A percentile compares a stretch with the other conserved stretches of the same genome.
Evolutionary conservation across 495 filamentous ascomycete species (phyloP).

Genomic region (Penicillium lividum): DNA sequence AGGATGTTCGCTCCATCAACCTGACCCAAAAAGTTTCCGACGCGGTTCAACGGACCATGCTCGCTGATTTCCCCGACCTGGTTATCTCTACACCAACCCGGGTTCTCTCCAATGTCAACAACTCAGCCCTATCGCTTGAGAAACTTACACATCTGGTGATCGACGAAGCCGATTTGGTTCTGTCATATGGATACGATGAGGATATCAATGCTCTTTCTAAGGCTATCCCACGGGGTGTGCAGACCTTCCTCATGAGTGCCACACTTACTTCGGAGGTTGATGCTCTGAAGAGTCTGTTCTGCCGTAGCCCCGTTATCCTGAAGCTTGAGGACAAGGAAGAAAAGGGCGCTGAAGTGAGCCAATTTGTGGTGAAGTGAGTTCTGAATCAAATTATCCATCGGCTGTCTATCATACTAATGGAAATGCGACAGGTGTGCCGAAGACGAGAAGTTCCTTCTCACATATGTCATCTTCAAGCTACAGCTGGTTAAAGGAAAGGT

Average conservation of each 20-base stretch:
- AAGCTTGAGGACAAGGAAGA: slow-evolving; percentile 75
- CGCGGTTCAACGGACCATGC: slow-evolving; percentile 76
- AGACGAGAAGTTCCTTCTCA: slow-evolving; percentile 94
- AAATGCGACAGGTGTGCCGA: slow-evolving; percentile 68
- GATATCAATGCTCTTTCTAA: slow-evolving; percentile 78
- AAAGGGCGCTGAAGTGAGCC: slow-evolving; percentile 70
- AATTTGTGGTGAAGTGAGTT: slow-evolving; percentile 78
- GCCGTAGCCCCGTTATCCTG: slow-evolving; percentile 73
- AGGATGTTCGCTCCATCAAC: slow-evolving; percentile 78
- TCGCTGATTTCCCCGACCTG: slow-evolving; percentile 86
- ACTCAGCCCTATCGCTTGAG: slow-evolving; percentile 65
- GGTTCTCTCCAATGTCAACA: slow-evolving; percentile 69
- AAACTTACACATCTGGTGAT: slow-evolving; percentile 79
- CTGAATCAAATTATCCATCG: no score
- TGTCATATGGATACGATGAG: slow-evolving; percentile 91
- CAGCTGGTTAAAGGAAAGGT: slow-evolving; percentile 93
- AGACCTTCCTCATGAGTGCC: slow-evolving; percentile 91
- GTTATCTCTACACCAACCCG: slow-evolving; percentile 86
- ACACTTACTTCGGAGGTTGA: slow-evolving; percentile 87
- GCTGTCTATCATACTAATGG: slow-evolving; percentile 12
- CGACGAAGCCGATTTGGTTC: slow-evolving; percentile 92
- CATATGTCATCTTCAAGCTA: slow-evolving; percentile 92
- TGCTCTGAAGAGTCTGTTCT: slow-evolving; percentile 81
- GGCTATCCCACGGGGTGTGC: slow-evolving; percentile 77
- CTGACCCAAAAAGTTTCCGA: slow-evolving; percentile 86